Evolutionary conservation across 2,329 filamentous ascomycete species (phyloP).

Genomic region (Lasiodiplodia hormozganensis): DNA sequence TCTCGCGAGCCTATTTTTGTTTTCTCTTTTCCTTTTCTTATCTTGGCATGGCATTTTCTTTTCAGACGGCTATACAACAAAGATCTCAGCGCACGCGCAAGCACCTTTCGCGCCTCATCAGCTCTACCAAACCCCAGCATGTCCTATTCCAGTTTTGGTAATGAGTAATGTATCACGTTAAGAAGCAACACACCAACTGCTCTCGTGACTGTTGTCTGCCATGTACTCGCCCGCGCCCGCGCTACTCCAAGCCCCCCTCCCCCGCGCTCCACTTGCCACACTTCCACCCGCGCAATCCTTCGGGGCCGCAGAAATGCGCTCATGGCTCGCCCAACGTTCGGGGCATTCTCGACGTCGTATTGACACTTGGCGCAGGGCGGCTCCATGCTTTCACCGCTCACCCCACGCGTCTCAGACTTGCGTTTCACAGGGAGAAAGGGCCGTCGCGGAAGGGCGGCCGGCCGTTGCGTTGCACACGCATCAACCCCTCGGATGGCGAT

Average conservation of each 20-base stretch:
- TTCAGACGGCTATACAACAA: not conserved
- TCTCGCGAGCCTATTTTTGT: slow-evolving; percentile 3
- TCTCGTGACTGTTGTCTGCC: slow-evolving; percentile 5
- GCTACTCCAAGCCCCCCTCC: not conserved
- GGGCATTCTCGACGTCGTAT: no score
- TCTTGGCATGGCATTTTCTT: not conserved
- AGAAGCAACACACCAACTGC: not conserved
- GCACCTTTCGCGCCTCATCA: not conserved
- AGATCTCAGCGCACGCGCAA: not conserved
- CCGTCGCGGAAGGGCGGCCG: slow-evolving; percentile 1
- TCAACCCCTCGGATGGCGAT: not conserved
- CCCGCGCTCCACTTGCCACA: not conserved
- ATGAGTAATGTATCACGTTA: slow-evolving; percentile 24
- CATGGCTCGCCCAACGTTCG: no score
- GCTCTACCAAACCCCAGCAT: slow-evolving; percentile 6
- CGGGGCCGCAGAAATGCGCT: not conserved
- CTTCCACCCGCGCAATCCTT: not conserved
- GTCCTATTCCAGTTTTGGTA: slow-evolving; percentile 14
- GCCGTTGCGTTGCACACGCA: not conserved
- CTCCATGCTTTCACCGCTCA: slow-evolving; percentile 1
- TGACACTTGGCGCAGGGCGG: not conserved
- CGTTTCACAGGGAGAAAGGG: not conserved
- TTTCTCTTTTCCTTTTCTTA: slow-evolving; percentile 3
- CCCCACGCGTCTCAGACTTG: not conserved
- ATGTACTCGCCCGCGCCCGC: not conserved